Evolutionary conservation across 257 asterid genomes (phyloP).

Genomic region (Thymus quinquecostatus): DNA sequence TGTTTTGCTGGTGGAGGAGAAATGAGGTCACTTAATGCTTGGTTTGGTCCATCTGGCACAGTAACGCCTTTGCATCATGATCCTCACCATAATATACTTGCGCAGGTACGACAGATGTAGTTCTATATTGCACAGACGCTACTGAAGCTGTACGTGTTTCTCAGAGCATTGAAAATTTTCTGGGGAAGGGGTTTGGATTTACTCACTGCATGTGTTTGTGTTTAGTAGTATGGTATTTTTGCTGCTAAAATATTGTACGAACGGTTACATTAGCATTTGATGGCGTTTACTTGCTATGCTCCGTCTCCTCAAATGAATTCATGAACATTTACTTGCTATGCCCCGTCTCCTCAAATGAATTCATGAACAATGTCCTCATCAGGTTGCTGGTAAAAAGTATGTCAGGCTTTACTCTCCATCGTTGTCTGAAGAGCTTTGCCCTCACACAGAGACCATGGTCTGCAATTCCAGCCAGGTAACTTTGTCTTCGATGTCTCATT

Average conservation of each 20-base stretch:
- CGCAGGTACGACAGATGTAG: conserved; percentile 66
- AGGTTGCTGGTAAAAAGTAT: conserved; percentile 62
- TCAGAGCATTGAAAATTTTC: conserved; percentile 1
- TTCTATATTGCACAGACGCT: conserved; percentile 24
- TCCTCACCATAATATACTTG: conserved; percentile 96
- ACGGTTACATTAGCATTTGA: conserved; percentile 25
- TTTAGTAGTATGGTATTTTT: background rate
- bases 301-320: background rate
- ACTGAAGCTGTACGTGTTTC: conserved; percentile 2
- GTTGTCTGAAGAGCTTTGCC: conserved; percentile 49
- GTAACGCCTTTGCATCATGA: conserved; percentile 98
- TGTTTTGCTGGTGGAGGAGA: conserved; percentile 95
- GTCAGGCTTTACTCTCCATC: conserved; percentile 67
- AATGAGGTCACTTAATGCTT: conserved; percentile 87
- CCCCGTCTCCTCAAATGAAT: conserved; percentile 1
- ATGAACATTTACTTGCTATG: background rate
- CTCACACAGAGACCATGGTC: conserved; percentile 66
- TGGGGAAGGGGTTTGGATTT: conserved; percentile 9
- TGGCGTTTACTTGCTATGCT: conserved; percentile 34
- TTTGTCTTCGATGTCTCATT: conserved; percentile 23
- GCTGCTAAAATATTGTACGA: background rate
- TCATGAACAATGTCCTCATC: conserved; percentile 21
- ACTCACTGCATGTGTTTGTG: conserved; percentile 9
- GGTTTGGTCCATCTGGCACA: conserved; percentile 97
- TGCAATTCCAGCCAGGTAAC: conserved; percentile 91